phyloP scores from a whole-genome alignment of 768 basidiomycete species.

The Leccinum pellstonianum region DNA sequence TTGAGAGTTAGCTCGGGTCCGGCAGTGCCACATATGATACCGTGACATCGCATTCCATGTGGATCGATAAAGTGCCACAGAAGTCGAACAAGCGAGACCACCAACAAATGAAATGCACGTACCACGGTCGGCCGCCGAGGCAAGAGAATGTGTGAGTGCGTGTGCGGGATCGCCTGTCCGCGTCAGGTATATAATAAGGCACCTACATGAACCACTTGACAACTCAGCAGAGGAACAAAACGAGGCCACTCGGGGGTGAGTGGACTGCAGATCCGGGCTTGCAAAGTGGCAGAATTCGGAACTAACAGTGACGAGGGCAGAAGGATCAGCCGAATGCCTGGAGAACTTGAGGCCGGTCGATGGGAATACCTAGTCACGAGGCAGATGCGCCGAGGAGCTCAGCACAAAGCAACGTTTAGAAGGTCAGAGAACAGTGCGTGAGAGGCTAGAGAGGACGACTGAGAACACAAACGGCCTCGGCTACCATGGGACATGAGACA shows the following conservation, averaged over 20 bases:
- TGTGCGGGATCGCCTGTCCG: background rate
- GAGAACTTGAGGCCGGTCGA: background rate
- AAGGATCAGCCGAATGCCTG: background rate
- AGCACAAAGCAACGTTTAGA: background rate
- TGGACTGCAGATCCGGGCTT: background rate
- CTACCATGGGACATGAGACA: background rate
- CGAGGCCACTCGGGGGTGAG: background rate
- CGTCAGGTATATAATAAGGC: background rate
- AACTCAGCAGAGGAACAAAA: background rate
- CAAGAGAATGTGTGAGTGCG: background rate
- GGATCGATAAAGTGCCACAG: background rate
- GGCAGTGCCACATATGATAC: background rate
- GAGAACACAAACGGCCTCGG: background rate
- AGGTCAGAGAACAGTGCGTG: background rate
- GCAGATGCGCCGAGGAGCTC: background rate
- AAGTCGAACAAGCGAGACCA: background rate
- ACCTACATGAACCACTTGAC: background rate
- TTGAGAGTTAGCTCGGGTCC: background rate
- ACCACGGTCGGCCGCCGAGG: background rate
- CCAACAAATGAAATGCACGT: background rate
- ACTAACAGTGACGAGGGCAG: background rate
- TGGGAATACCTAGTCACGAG: background rate
- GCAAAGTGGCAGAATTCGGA: background rate
- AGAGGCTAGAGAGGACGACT: background rate
- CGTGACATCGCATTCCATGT: background rate